Evolutionary conservation across 1,284 basidiomycete genomes (phyloP).

Genomic region (Trametes hirsuta): DNA sequence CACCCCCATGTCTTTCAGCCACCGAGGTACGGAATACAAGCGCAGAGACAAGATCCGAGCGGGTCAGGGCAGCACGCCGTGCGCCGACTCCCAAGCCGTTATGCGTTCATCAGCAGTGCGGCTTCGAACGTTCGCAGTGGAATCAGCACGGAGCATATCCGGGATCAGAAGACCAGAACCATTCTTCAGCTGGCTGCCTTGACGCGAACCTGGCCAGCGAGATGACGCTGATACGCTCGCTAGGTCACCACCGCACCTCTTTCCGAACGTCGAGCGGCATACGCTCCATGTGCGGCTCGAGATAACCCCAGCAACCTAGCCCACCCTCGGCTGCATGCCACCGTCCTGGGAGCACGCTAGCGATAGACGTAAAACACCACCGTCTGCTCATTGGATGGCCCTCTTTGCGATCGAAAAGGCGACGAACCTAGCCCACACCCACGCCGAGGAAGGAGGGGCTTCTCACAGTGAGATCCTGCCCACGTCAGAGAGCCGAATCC

Average conservation of each 20-base stretch:
- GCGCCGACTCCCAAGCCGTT: not conserved
- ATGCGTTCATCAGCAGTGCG: not conserved
- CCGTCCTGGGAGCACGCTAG: not conserved
- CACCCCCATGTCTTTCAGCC: not conserved
- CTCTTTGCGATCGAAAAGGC: not conserved
- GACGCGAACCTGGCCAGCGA: not conserved
- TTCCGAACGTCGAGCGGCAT: not conserved
- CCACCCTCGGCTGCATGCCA: not conserved
- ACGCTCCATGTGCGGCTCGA: not conserved
- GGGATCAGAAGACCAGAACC: constrained; percentile 19
- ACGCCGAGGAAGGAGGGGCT: not conserved
- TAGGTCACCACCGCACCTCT: not conserved
- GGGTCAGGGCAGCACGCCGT: constrained; percentile 1
- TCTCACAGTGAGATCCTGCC: constrained; percentile 17
- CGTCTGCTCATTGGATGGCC: not conserved
- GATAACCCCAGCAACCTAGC: no score
- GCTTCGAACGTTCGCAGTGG: constrained; percentile 15
- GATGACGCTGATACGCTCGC: not conserved
- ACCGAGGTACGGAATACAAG: not conserved
- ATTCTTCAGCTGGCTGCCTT: not conserved
- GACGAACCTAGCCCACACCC: not conserved
- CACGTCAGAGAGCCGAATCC: constrained; percentile 10
- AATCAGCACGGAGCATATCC: constrained; percentile 27
- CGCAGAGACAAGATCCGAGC: constrained; percentile 11
- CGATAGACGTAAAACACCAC: constrained; percentile 2